Evolutionary conservation across 305 asterid species (phyloP).

Genomic region (Stenogyne calaminthoides): DNA sequence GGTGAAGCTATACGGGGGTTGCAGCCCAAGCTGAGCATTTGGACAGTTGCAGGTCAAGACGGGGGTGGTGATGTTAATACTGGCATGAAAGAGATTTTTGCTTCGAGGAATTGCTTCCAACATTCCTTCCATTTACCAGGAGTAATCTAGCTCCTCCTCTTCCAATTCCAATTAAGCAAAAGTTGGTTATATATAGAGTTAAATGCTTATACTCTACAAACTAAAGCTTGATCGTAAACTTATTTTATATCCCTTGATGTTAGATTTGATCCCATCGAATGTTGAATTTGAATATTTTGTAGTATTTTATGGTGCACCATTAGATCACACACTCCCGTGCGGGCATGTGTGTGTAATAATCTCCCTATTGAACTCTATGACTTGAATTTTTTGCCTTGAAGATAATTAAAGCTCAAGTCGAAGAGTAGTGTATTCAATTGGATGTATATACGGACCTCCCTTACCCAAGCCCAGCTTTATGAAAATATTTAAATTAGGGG

Average conservation of each 20-base stretch:
- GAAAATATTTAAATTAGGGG: no score
- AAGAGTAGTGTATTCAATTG: no score
- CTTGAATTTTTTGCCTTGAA: background rate
- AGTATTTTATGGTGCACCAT: no score
- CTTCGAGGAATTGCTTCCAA: no score
- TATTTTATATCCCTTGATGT: background rate
- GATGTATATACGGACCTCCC: no score
- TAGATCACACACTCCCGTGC: no score
- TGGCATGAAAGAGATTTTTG: slow-evolving; percentile 35
- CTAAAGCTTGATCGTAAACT: no score
- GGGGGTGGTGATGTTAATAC: background rate
- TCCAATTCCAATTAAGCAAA: background rate
- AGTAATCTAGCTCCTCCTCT: background rate
- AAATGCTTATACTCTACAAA: background rate
- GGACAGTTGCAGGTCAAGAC: slow-evolving; percentile 35
- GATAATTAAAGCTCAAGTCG: no score
- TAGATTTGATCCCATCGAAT: background rate
- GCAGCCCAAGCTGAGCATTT: slow-evolving; percentile 53
- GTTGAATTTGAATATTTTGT: no score
- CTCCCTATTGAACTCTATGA: background rate
- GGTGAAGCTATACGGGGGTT: slow-evolving; percentile 45
- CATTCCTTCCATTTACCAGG: no score
- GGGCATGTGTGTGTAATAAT: no score
- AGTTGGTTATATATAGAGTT: background rate
- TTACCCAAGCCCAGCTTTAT: no score